phyloP scores from a whole-genome alignment of 2,329 filamentous ascomycete genomes.

The Capronia epimyces region DNA sequence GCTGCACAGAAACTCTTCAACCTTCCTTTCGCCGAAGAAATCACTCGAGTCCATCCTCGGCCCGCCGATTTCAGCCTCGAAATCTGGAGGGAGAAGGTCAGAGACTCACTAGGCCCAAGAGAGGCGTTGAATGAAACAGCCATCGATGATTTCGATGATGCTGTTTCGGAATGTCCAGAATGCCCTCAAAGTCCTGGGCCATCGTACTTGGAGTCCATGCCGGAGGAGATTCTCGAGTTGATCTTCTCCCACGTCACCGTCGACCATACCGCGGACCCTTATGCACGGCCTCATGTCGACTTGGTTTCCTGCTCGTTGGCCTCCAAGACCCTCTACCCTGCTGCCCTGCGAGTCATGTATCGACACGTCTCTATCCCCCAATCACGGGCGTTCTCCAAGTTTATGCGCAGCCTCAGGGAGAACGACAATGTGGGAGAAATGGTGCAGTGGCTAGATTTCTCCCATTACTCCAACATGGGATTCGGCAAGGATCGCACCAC shows the following conservation, averaged over 20 bases:
- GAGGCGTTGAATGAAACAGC: constrained; percentile 16
- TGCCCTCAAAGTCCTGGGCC: background rate
- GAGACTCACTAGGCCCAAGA: constrained; percentile 15
- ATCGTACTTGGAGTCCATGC: constrained; percentile 24
- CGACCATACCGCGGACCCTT: constrained; percentile 69
- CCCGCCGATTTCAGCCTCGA: constrained; percentile 24
- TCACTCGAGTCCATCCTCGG: constrained; percentile 18
- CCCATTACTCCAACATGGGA: constrained; percentile 75
- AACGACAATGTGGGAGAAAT: constrained; percentile 67
- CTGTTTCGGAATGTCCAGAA: constrained; percentile 1
- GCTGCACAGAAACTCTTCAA: constrained; percentile 26
- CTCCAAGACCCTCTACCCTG: constrained; percentile 68
- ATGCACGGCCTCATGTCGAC: constrained; percentile 70
- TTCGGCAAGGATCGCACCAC: constrained; percentile 70
- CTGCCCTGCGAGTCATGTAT: constrained; percentile 70
- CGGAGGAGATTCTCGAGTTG: constrained; percentile 48
- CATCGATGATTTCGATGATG: constrained; percentile 24
- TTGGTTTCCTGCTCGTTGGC: constrained; percentile 69
- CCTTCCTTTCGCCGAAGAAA: constrained; percentile 22
- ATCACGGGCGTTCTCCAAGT: constrained; percentile 77
- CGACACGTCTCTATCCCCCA: constrained; percentile 75
- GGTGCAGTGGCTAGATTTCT: constrained; percentile 75
- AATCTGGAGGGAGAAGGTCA: constrained; percentile 25
- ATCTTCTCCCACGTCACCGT: constrained; percentile 70
- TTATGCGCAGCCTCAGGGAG: constrained; percentile 61